phyloP scores from a whole-genome alignment of 2,329 filamentous ascomycete species.

The Fusarium robinianum region DNA sequence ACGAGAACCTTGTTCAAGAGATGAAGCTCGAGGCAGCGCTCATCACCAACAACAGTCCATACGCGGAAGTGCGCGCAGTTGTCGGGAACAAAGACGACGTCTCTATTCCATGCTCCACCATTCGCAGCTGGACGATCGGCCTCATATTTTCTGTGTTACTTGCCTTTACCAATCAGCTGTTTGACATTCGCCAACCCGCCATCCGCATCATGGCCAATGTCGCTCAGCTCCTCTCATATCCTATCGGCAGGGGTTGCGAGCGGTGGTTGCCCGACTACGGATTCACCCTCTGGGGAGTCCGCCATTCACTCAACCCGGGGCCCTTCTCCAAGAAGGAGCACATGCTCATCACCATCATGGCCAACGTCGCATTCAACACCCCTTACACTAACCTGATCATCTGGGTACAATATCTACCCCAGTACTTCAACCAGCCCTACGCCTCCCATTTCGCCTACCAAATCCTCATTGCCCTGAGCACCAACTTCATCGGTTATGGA shows the following conservation, averaged over 20 bases:
- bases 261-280: conserved; percentile 55
- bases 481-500: conserved; percentile 64
- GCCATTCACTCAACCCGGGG: conserved; percentile 58
- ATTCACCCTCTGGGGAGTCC: conserved; percentile 51
- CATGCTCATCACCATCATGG: conserved; percentile 65
- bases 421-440: conserved; percentile 60
- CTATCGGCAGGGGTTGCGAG: conserved; percentile 57
- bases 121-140: conserved; percentile 59
- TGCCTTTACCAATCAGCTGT: conserved; percentile 60
- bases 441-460: conserved; percentile 58
- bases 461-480: conserved; percentile 58
- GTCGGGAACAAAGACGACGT: conserved; percentile 61
- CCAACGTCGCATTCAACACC: conserved; percentile 59
- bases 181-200: conserved; percentile 59
- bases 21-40: conserved; percentile 61
- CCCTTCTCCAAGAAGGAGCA: conserved; percentile 65
- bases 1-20: conserved; percentile 54
- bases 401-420: conserved; percentile 56
- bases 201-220: conserved; percentile 61
- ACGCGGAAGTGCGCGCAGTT: conserved; percentile 60
- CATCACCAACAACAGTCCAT: conserved; percentile 60
- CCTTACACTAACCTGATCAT: conserved; percentile 61
- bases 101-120: conserved; percentile 55
- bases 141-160: conserved; percentile 55
- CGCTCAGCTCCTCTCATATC: conserved; percentile 60